Percentiles rank a stretch among this genome's conserved stretches.
phyloP scores from a whole-genome alignment of 768 basidiomycete genomes.

The Calocera cornea region DNA sequence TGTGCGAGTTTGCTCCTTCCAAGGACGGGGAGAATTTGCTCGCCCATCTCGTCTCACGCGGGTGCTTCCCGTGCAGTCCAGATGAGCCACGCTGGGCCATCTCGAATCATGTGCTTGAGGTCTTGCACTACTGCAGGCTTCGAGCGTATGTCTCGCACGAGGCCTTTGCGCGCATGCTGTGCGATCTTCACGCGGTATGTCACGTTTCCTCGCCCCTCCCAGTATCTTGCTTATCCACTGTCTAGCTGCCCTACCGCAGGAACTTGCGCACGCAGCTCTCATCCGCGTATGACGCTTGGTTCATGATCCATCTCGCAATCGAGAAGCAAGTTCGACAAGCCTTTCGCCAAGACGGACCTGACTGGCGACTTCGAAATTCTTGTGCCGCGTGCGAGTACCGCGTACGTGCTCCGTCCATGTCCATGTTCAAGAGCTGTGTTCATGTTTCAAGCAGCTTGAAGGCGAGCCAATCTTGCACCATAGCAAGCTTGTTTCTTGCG shows the following conservation, averaged over 20 bases:
- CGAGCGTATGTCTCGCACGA: neutral
- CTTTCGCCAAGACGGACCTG: neutral
- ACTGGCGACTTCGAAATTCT: neutral
- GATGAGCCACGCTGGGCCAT: neutral
- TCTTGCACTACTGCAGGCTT: neutral
- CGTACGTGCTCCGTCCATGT: neutral
- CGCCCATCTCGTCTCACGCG: neutral
- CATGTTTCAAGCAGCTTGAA: conserved; percentile 16
- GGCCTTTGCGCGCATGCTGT: neutral
- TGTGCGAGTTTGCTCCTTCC: too few relatives aligned
- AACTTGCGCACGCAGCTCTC: neutral
- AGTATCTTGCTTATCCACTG: neutral
- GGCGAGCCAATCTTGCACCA: conserved; percentile 22
- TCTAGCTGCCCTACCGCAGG: neutral
- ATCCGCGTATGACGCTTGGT: neutral
- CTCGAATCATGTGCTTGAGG: neutral
- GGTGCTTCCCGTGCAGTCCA: neutral
- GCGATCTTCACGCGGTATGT: neutral
- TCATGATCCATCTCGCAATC: neutral
- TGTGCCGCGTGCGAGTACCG: neutral
- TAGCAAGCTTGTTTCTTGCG: conserved; percentile 20
- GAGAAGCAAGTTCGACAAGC: neutral
- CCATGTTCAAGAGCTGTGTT: neutral
- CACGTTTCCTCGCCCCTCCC: neutral
- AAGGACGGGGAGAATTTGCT: neutral